Evolutionary conservation across 208 protist species (phyloP).

Genomic region (Leishmania gerbilli): DNA sequence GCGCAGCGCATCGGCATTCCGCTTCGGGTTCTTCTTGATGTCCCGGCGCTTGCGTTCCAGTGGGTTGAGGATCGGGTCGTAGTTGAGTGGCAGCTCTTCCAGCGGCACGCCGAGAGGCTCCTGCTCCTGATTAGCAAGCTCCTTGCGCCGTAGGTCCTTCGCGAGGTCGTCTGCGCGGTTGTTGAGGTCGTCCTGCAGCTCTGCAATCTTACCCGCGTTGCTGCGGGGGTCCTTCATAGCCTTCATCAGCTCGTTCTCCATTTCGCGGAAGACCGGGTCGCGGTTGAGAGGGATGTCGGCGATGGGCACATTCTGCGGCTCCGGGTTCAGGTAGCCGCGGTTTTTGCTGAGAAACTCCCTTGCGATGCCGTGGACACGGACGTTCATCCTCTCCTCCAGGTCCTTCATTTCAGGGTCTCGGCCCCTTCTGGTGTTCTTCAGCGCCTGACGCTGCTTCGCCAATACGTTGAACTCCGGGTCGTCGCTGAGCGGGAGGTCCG

Average conservation of each 20-base stretch:
- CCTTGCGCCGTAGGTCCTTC: constrained; percentile 58
- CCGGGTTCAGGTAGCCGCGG: constrained; percentile 67
- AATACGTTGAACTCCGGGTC: constrained; percentile 71
- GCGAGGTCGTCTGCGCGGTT: constrained; percentile 66
- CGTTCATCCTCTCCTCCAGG: constrained; percentile 79
- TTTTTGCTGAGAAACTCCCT: constrained; percentile 64
- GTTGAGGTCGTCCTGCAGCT: constrained; percentile 73
- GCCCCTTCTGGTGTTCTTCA: constrained; percentile 53
- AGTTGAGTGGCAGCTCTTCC: constrained; percentile 68
- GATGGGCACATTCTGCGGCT: constrained; percentile 69
- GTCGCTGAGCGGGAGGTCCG: constrained; percentile 53
- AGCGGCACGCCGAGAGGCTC: constrained; percentile 73
- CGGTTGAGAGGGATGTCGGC: constrained; percentile 66
- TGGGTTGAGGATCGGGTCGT: constrained; percentile 59
- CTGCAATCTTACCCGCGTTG: constrained; percentile 60
- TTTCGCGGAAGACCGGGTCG: constrained; percentile 73
- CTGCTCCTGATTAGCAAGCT: constrained; percentile 71
- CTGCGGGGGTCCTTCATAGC: constrained; percentile 57
- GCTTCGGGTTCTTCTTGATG: constrained; percentile 67
- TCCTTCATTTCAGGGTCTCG: constrained; percentile 49
- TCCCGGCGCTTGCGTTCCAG: constrained; percentile 75
- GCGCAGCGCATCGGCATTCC: constrained; percentile 57
- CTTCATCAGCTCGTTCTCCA: constrained; percentile 72
- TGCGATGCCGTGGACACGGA: constrained; percentile 65
- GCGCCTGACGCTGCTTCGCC: constrained; percentile 64